A percentile compares a stretch with the other conserved stretches of the same genome.
These are phyloP conservation scores for Dactylellina leptospora DNA, from an alignment of 2,329 filamentous ascomycete genomes.

Conservation along the genomic window DNA sequence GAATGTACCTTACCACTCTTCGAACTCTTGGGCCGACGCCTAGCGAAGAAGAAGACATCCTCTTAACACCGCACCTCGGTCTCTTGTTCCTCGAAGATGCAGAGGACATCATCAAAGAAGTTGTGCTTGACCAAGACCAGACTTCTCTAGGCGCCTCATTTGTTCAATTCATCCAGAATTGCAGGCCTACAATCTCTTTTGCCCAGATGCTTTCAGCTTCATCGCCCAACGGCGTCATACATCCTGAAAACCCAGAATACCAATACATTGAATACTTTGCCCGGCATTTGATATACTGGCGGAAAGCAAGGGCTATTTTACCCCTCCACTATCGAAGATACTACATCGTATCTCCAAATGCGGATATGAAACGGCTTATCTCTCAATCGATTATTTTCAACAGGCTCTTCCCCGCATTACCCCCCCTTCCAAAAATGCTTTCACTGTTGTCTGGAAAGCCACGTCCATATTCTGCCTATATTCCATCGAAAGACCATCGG, in stretches of 20 bases:
- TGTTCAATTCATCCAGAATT: constrained; percentile 81
- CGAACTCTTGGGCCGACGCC: constrained; percentile 78
- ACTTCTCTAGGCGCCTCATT: constrained; percentile 80
- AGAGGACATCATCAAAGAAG: constrained; percentile 73
- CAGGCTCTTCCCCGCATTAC: constrained; percentile 80
- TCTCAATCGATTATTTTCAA: constrained; percentile 78
- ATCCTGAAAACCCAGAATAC: constrained; percentile 75
- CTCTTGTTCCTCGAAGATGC: constrained; percentile 86
- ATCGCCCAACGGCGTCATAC: constrained; percentile 66
- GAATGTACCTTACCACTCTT: constrained; percentile 73
- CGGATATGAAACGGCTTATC: constrained; percentile 72
- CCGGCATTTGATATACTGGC: constrained; percentile 94
- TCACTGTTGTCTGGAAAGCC: constrained; percentile 81
- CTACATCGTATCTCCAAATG: constrained; percentile 91
- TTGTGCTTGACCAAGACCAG: constrained; percentile 69
- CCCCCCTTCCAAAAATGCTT: constrained; percentile 85
- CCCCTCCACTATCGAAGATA: constrained; percentile 88
- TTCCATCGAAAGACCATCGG: constrained; percentile 86
- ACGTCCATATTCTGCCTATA: constrained; percentile 81
- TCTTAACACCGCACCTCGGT: constrained; percentile 82
- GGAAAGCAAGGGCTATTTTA: constrained; percentile 87
- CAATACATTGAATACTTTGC: constrained; percentile 84
- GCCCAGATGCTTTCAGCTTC: constrained; percentile 62
- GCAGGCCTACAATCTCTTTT: constrained; percentile 72
- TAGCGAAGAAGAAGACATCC: constrained; percentile 71